phyloP scores from a whole-genome alignment of 2,329 filamentous ascomycete genomes.

The Colletotrichum shisoi region DNA sequence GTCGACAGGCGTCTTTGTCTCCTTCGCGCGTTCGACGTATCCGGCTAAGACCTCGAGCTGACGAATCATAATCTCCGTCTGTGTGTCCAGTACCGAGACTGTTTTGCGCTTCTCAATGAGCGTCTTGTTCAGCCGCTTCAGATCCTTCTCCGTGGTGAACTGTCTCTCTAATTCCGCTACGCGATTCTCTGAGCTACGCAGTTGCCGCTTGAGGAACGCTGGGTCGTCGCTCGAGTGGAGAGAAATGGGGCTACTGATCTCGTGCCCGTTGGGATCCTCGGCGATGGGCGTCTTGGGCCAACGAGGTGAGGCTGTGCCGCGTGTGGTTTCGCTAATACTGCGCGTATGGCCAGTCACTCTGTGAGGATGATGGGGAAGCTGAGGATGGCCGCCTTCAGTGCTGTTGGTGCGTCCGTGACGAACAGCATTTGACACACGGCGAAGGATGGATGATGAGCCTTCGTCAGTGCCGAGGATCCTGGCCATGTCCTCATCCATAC shows the following conservation, averaged over 20 bases:
- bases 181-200: constrained; percentile 81
- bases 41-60: constrained; percentile 90
- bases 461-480: constrained; percentile 84
- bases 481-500: constrained; percentile 94
- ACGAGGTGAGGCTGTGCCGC: constrained; percentile 69
- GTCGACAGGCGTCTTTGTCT: constrained; percentile 80
- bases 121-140: constrained; percentile 83
- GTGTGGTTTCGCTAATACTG: constrained; percentile 73
- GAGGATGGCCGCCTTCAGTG: constrained; percentile 62
- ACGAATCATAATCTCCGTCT: constrained; percentile 93
- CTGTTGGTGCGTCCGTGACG: constrained; percentile 91
- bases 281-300: constrained; percentile 73
- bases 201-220: constrained; percentile 73
- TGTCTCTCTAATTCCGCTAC: constrained; percentile 88
- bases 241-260: constrained; percentile 77
- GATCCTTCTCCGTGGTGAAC: constrained; percentile 69
- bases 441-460: constrained; percentile 79
- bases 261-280: constrained; percentile 59
- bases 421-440: constrained; percentile 90
- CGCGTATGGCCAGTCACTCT: constrained; percentile 59
- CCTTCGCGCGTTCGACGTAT: constrained; percentile 86
- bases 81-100: constrained; percentile 90
- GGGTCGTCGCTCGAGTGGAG: constrained; percentile 71
- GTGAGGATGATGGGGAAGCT: constrained; percentile 31
- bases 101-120: constrained; percentile 93